These are phyloP conservation scores for Primulina huaijiensis DNA, from an alignment of 257 asterid genomes.

Conservation along the genomic window DNA sequence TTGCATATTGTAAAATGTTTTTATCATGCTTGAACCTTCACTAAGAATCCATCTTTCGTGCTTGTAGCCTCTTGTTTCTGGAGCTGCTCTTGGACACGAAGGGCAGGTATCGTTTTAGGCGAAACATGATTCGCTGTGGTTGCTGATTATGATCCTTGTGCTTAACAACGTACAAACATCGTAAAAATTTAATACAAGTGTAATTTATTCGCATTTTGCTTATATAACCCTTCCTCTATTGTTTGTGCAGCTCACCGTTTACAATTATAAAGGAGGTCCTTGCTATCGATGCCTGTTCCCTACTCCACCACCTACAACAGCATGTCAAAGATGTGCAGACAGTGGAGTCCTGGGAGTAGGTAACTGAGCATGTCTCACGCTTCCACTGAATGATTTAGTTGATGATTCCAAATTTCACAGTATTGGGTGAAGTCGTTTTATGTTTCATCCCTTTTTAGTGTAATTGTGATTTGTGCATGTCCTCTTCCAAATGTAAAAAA, in stretches of 20 bases:
- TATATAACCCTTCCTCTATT: constrained; percentile 6
- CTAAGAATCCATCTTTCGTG: constrained; percentile 26
- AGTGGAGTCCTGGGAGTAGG: constrained; percentile 99
- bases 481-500: not conserved
- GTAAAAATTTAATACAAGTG: not conserved
- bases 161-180: not conserved
- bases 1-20: not conserved
- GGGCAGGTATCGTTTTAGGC: constrained; percentile 66
- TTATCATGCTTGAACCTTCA: not conserved
- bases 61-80: constrained; percentile 85
- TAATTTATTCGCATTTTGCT: constrained; percentile 8
- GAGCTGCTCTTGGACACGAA: constrained; percentile 97
- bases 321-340: constrained; percentile 95
- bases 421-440: not conserved
- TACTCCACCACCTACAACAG: constrained; percentile 90
- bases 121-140: constrained; percentile 19
- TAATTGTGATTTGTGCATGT: not conserved
- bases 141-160: constrained; percentile 7
- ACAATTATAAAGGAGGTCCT: constrained; percentile 86
- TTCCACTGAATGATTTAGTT: not conserved
- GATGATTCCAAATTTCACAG: not conserved
- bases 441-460: not conserved
- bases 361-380: constrained; percentile 27
- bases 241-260: constrained; percentile 75
- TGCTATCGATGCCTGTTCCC: constrained; percentile 96